Evolutionary conservation across 1,139 yeast genomes (phyloP).

Genomic region (Lodderomyces jiufengensis): DNA sequence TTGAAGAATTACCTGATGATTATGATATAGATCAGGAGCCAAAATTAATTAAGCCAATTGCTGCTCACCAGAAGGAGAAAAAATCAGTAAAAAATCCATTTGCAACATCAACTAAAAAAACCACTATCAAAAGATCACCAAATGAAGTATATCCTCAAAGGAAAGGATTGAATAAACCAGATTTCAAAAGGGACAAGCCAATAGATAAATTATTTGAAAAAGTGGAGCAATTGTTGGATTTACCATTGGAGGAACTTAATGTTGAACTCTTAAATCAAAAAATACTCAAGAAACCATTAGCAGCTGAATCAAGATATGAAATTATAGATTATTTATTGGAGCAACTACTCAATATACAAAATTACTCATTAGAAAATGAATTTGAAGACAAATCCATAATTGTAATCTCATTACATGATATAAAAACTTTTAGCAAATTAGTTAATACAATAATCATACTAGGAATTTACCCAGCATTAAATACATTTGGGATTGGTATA

Average conservation of each 20-base stretch:
- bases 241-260: conserved; percentile 22
- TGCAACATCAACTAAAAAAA: conserved; percentile 20
- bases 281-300: conserved; percentile 5
- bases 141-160: conserved; percentile 32
- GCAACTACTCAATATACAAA: conserved; percentile 34
- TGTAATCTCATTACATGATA: conserved; percentile 77
- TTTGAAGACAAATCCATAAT: conserved; percentile 41
- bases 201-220: conserved; percentile 34
- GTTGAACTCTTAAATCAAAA: conserved; percentile 16
- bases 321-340: conserved; percentile 30
- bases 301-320: conserved; percentile 13
- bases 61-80: background rate
- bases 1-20: conserved; percentile 19
- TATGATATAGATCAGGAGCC: background rate
- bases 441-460: conserved; percentile 62
- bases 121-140: conserved; percentile 32
- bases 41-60: conserved; percentile 4
- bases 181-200: conserved; percentile 29
- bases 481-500: conserved; percentile 53
- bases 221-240: conserved; percentile 27
- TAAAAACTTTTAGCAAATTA: conserved; percentile 66
- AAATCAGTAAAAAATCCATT: conserved; percentile 28
- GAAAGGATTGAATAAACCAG: conserved; percentile 37
- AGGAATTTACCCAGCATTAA: conserved; percentile 67
- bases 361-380: conserved; percentile 24